Evolutionary conservation across 805 yeast species (phyloP).

Genomic region (Myxozyma geophila): DNA sequence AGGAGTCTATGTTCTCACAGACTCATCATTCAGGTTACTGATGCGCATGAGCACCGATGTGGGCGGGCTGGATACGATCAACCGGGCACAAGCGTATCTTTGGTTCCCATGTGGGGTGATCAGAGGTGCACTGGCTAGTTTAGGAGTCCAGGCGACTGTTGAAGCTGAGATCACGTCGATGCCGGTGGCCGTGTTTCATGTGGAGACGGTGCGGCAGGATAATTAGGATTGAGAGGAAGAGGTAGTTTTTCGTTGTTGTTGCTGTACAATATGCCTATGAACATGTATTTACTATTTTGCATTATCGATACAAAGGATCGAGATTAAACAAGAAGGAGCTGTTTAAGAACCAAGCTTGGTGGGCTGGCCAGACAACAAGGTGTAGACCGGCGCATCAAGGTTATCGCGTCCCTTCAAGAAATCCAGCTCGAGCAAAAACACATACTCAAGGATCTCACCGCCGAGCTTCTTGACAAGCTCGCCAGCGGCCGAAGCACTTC

Average conservation of each 20-base stretch:
- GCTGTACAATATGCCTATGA: no score
- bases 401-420: slow-evolving; percentile 92
- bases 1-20: slow-evolving; percentile 79
- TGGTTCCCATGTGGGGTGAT: slow-evolving; percentile 80
- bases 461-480: slow-evolving; percentile 70
- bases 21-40: slow-evolving; percentile 63
- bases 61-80: slow-evolving; percentile 43
- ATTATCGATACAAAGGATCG: neutral
- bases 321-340: no score
- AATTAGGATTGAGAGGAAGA: slow-evolving; percentile 1
- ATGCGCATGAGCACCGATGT: slow-evolving; percentile 51
- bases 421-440: slow-evolving; percentile 91
- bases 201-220: slow-evolving; percentile 53
- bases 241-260: neutral
- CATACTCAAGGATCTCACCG: slow-evolving; percentile 76
- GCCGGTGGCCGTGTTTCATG: slow-evolving; percentile 74
- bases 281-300: no score
- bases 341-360: slow-evolving; percentile 22
- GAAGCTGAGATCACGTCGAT: slow-evolving; percentile 64
- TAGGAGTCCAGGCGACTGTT: slow-evolving; percentile 70
- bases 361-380: slow-evolving; percentile 58
- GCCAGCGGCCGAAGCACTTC: slow-evolving; percentile 94
- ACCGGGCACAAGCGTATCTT: slow-evolving; percentile 52
- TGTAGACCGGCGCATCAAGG: slow-evolving; percentile 84
- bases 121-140: slow-evolving; percentile 68